A percentile compares a stretch with the other conserved stretches of the same genome.
Conservation (phyloP, 1,139 yeast species). For the Yamadazyma atlantica region DNA sequence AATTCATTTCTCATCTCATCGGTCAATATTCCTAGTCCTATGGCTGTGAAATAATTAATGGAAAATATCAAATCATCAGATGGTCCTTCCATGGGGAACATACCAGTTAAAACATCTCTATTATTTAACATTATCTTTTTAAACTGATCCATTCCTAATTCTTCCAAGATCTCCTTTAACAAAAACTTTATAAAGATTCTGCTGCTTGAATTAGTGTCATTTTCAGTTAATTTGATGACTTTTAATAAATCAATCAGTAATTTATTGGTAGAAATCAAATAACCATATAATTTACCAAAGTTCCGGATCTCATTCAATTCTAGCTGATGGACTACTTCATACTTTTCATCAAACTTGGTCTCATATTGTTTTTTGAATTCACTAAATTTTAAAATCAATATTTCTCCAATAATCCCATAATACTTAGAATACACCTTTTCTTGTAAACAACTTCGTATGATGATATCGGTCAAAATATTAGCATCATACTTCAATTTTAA, state of each 20-base stretch:
- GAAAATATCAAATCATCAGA: slow-evolving; percentile 72
- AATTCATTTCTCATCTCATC: slow-evolving; percentile 73
- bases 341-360: slow-evolving; percentile 54
- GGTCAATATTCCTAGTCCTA: slow-evolving; percentile 81
- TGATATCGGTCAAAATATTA: slow-evolving; percentile 63
- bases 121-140: slow-evolving; percentile 51
- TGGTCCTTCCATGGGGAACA: slow-evolving; percentile 47
- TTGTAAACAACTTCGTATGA: slow-evolving; percentile 81
- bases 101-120: slow-evolving; percentile 46
- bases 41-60: slow-evolving; percentile 90
- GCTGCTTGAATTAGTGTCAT: slow-evolving; percentile 72
- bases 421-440: slow-evolving; percentile 86
- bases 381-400: slow-evolving; percentile 42
- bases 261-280: slow-evolving; percentile 69
- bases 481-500: slow-evolving; percentile 44
- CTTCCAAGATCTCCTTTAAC: slow-evolving; percentile 79
- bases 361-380: slow-evolving; percentile 61
- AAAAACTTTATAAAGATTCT: slow-evolving; percentile 81
- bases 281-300: slow-evolving; percentile 86
- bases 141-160: slow-evolving; percentile 60
- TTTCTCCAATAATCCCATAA: slow-evolving; percentile 77
- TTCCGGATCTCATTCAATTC: slow-evolving; percentile 77
- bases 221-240: slow-evolving; percentile 61
- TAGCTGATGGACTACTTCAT: slow-evolving; percentile 58
- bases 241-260: slow-evolving; percentile 57